A percentile compares a stretch with the other conserved stretches of the same genome.
These are phyloP conservation scores for Drechmeria coniospora DNA, from an alignment of 2,329 filamentous ascomycete species.

Conservation along the genomic window DNA sequence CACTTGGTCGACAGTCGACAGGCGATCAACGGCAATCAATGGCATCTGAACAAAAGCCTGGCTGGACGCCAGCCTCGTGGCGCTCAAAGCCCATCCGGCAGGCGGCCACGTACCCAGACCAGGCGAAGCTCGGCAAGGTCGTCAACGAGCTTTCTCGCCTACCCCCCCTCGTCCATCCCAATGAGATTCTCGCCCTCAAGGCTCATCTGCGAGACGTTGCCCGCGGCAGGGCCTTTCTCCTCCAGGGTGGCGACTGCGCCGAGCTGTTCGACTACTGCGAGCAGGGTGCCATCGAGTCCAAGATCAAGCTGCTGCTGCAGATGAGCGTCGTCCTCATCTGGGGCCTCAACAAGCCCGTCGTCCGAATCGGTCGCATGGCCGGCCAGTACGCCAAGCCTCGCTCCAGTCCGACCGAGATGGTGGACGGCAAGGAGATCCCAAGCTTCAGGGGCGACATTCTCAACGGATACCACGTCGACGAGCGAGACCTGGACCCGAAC, in stretches of 20 bases:
- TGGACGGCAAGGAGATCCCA: slow-evolving; percentile 67
- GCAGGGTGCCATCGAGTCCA: slow-evolving; percentile 77
- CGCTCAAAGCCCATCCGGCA: slow-evolving; percentile 67
- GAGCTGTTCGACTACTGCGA: slow-evolving; percentile 96
- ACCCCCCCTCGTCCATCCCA: slow-evolving; percentile 65
- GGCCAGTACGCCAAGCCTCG: slow-evolving; percentile 95
- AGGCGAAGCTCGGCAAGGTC: slow-evolving; percentile 40
- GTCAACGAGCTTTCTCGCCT: slow-evolving; percentile 49
- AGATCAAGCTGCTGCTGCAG: slow-evolving; percentile 90
- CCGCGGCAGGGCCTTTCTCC: slow-evolving; percentile 75
- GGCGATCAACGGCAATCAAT: slow-evolving; percentile 2
- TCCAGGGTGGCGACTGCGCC: slow-evolving; percentile 94
- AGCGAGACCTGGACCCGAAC: slow-evolving; percentile 65
- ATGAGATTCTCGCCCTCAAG: slow-evolving; percentile 69
- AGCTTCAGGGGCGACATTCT: slow-evolving; percentile 93
- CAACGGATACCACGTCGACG: slow-evolving; percentile 68
- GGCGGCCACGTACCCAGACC: slow-evolving; percentile 52
- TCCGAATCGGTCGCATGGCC: slow-evolving; percentile 89
- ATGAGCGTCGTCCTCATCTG: slow-evolving; percentile 95
- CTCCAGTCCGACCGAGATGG: slow-evolving; percentile 70
- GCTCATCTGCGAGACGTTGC: slow-evolving; percentile 72
- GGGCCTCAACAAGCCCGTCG: slow-evolving; percentile 66
- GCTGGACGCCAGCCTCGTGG: slow-evolving; percentile 55
- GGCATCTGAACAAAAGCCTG: not conserved
- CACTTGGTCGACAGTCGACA: too few relatives aligned